These are phyloP conservation scores for Phytophthora pistaciae DNA, from an alignment of 352 stramenopile species.

Conservation along the genomic window DNA sequence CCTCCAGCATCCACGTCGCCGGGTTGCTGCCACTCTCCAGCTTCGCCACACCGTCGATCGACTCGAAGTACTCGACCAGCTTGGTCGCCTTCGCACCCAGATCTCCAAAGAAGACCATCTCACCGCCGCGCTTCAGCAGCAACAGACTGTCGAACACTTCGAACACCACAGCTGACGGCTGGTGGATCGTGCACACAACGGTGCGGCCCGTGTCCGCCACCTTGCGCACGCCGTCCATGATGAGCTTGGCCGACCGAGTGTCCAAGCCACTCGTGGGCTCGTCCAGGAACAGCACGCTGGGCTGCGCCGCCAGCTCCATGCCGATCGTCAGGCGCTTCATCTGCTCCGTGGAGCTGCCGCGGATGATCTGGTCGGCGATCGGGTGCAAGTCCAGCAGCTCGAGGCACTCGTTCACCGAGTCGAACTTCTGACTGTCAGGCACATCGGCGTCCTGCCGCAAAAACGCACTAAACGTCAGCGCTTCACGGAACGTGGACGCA, in stretches of 20 bases:
- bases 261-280: constrained; percentile 83
- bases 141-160: constrained; percentile 80
- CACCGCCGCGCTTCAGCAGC: constrained; percentile 63
- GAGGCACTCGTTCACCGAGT: constrained; percentile 19
- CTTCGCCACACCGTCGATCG: constrained; percentile 42
- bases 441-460: too few relatives aligned
- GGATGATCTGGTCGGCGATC: constrained; percentile 43
- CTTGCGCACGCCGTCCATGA: constrained; percentile 84
- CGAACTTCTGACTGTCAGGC: too few relatives aligned
- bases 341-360: constrained; percentile 45
- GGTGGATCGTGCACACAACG: constrained; percentile 1
- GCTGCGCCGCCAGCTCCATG: constrained; percentile 86
- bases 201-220: constrained; percentile 67
- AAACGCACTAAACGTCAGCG: constrained; percentile 32
- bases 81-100: constrained; percentile 44
- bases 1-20: constrained; percentile 87
- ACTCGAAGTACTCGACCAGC: constrained; percentile 56
- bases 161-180: constrained; percentile 28
- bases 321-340: constrained; percentile 70
- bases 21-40: constrained; percentile 76
- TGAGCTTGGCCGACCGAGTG: constrained; percentile 72
- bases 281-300: constrained; percentile 75
- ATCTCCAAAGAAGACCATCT: constrained; percentile 64
- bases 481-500: constrained; percentile 14
- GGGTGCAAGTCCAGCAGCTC: constrained; percentile 32